Conservation (phyloP, 2,329 filamentous ascomycete species). For the Colletotrichum sp. region DNA sequence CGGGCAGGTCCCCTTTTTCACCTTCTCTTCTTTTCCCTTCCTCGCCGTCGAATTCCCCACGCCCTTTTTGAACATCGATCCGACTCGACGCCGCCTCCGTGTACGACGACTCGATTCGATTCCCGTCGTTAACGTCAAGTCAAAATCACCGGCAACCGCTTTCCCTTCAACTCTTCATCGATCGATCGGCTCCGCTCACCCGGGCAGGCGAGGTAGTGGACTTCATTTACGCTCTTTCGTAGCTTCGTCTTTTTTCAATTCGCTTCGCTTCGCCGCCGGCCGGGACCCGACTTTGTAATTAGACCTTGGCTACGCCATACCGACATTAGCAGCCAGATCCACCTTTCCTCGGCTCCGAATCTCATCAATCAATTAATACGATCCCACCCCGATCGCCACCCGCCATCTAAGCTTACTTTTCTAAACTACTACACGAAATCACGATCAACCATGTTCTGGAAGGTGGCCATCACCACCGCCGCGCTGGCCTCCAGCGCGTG, state of each 20-base stretch:
- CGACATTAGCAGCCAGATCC: slow-evolving; percentile 1
- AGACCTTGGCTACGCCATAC: slow-evolving; percentile 16
- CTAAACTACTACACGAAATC: neutral
- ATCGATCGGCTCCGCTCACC: neutral
- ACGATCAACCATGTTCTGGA: slow-evolving; percentile 19
- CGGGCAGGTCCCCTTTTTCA: slow-evolving; percentile 36
- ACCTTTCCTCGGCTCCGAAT: slow-evolving; percentile 10
- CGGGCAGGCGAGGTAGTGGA: slow-evolving; percentile 3
- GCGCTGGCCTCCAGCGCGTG: slow-evolving; percentile 17
- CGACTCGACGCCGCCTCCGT: slow-evolving; percentile 9
- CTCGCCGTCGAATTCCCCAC: neutral
- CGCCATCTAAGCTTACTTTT: neutral
- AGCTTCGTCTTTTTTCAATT: slow-evolving; percentile 15
- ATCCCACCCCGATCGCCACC: neutral
- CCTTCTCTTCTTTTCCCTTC: slow-evolving; percentile 10
- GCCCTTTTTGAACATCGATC: slow-evolving; percentile 23
- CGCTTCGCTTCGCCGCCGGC: slow-evolving; percentile 24
- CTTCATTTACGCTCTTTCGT: slow-evolving; percentile 3
- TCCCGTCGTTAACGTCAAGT: slow-evolving; percentile 7
- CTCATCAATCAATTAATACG: slow-evolving; percentile 3
- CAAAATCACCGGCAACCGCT: slow-evolving; percentile 12
- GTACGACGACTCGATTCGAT: neutral
- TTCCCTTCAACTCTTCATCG: neutral
- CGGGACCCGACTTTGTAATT: slow-evolving; percentile 23
- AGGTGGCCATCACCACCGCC: slow-evolving; percentile 13